phyloP scores from a whole-genome alignment of 2,329 filamentous ascomycete genomes.

The Cladosporium velox region DNA sequence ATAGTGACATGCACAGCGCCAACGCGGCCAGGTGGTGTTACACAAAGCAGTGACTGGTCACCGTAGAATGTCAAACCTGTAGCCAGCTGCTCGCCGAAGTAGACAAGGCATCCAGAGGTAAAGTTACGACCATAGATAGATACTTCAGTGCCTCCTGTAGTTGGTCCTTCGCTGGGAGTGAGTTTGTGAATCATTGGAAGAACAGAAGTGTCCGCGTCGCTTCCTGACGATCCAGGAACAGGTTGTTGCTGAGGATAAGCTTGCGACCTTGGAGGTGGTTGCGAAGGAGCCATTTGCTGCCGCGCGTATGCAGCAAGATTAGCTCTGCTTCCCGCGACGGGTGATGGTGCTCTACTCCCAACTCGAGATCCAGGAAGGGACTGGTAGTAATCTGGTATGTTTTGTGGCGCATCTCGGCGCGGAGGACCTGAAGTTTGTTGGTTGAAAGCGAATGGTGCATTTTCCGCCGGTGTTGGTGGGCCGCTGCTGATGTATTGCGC shows the following conservation, averaged over 20 bases:
- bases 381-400: conserved; percentile 24
- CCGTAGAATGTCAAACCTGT: conserved; percentile 81
- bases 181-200: conserved; percentile 75
- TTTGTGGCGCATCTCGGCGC: conserved; percentile 28
- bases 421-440: conserved; percentile 25
- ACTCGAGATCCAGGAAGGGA: conserved; percentile 64
- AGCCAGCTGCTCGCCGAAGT: conserved; percentile 72
- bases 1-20: conserved; percentile 73
- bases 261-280: conserved; percentile 14
- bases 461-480: conserved; percentile 36
- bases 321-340: conserved; percentile 47
- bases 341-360: conserved; percentile 76
- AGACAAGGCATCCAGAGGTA: conserved; percentile 75
- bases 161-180: conserved; percentile 79
- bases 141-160: conserved; percentile 81
- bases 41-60: conserved; percentile 74
- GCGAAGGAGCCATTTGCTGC: conserved; percentile 25
- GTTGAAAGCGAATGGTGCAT: conserved; percentile 29
- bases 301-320: conserved; percentile 39
- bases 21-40: conserved; percentile 70
- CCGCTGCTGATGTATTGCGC: conserved; percentile 35
- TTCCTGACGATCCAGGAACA: conserved; percentile 14
- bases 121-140: conserved; percentile 81
- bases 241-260: conserved; percentile 7
- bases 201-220: conserved; percentile 8